These are phyloP conservation scores for Pythium volutum DNA, from an alignment of 352 stramenopile genomes.

Conservation along the genomic window DNA sequence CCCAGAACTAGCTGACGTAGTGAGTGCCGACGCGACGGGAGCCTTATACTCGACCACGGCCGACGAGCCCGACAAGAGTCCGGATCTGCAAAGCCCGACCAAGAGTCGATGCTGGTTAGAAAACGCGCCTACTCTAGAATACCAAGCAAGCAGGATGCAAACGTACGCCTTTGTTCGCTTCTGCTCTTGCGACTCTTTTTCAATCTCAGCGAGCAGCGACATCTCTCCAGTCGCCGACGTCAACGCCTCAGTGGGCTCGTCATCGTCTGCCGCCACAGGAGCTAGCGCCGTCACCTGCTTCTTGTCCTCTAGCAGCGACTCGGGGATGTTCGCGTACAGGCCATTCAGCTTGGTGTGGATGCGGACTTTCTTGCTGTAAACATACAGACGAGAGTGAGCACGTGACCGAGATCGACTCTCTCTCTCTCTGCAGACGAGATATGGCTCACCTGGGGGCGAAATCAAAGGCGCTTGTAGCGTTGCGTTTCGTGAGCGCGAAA, in stretches of 20 bases:
- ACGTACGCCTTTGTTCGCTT: slow-evolving; percentile 57
- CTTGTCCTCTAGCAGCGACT: slow-evolving; percentile 47
- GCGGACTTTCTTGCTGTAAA: slow-evolving; percentile 62
- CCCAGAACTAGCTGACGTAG: slow-evolving; percentile 3
- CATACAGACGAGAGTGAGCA: background rate
- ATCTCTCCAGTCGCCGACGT: slow-evolving; percentile 7
- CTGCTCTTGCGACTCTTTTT: slow-evolving; percentile 47
- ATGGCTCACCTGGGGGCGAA: slow-evolving; percentile 52
- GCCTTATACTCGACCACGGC: slow-evolving; percentile 67
- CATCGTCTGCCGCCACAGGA: slow-evolving; percentile 4
- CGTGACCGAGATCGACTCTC: background rate
- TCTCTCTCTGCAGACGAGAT: background rate
- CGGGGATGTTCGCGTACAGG: slow-evolving; percentile 52
- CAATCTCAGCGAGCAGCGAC: slow-evolving; percentile 55
- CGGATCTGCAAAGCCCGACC: background rate
- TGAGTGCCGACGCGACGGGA: slow-evolving; percentile 32
- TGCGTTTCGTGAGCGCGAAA: slow-evolving; percentile 70
- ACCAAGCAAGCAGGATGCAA: background rate
- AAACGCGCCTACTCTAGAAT: background rate
- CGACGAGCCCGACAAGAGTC: slow-evolving; percentile 20
- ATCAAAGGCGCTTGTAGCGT: slow-evolving; percentile 35
- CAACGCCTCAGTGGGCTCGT: slow-evolving; percentile 5
- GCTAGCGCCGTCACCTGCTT: slow-evolving; percentile 6
- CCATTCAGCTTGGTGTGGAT: slow-evolving; percentile 64
- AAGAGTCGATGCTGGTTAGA: background rate